Percentiles rank a stretch among this genome's conserved stretches.
phyloP scores from a whole-genome alignment of 2,329 filamentous ascomycete species.

The Claviceps maximensis region DNA sequence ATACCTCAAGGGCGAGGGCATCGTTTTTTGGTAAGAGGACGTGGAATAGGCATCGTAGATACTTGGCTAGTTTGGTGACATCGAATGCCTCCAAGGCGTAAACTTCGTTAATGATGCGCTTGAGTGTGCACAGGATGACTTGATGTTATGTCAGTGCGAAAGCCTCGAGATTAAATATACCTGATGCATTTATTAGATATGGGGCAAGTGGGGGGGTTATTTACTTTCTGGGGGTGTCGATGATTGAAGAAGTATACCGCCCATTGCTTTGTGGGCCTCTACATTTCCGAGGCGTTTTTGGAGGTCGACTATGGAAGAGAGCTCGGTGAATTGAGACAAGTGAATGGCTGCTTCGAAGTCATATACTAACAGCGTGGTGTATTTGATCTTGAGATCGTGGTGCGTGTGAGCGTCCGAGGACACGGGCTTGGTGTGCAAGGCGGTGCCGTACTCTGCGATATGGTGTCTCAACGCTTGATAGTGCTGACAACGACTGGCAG shows the following conservation, averaged over 20 bases:
- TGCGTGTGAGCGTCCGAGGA: conserved; percentile 29
- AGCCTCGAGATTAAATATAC: not conserved
- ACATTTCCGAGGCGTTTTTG: conserved; percentile 31
- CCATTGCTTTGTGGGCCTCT: conserved; percentile 46
- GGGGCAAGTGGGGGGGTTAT: not conserved
- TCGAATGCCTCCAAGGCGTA: conserved; percentile 45
- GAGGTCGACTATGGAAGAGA: conserved; percentile 46
- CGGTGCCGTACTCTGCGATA: conserved; percentile 22
- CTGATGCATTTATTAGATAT: not conserved
- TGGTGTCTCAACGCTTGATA: conserved; percentile 51
- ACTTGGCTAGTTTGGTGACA: conserved; percentile 52
- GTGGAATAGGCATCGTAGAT: conserved; percentile 67
- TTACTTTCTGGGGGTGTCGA: conserved; percentile 38
- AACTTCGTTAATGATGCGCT: conserved; percentile 57
- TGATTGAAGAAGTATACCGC: conserved; percentile 48
- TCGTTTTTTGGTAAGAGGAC: conserved; percentile 46
- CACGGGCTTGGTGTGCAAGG: not conserved
- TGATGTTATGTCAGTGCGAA: not conserved
- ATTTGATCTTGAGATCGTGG: conserved; percentile 45
- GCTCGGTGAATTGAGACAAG: conserved; percentile 53
- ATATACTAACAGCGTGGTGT: conserved; percentile 56
- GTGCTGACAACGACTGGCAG: conserved; percentile 38
- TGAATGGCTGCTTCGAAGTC: conserved; percentile 65
- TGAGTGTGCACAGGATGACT: conserved; percentile 39
- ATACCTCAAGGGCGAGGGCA: conserved; percentile 40